Conservation (phyloP, 371 early-diverging fungal species). For the Chytridiales sp. region DNA sequence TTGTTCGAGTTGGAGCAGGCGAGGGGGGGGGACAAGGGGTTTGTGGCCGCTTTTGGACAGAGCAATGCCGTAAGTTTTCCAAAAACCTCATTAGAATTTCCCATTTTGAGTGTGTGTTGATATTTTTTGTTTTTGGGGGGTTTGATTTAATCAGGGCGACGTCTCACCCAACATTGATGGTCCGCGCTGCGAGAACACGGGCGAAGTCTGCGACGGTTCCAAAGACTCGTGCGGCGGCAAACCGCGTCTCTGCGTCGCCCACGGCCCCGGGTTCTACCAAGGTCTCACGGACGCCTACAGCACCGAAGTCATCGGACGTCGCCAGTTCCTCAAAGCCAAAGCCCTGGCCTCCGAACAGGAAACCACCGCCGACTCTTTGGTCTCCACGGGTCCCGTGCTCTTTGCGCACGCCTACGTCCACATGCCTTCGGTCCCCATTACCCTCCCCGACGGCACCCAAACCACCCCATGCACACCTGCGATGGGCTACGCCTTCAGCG, state of each 20-base stretch:
- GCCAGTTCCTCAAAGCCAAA: slow-evolving; percentile 51
- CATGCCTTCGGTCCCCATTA: slow-evolving; percentile 25
- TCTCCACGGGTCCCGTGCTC: slow-evolving; percentile 31
- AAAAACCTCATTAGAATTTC: neutral
- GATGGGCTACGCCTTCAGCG: slow-evolving; percentile 49
- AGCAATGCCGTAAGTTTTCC: slow-evolving; percentile 48
- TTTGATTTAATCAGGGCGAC: slow-evolving; percentile 48
- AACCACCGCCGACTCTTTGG: slow-evolving; percentile 15
- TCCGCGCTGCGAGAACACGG: slow-evolving; percentile 58
- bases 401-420: slow-evolving; percentile 49
- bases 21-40: slow-evolving; percentile 5
- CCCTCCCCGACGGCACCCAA: slow-evolving; percentile 24
- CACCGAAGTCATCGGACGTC: slow-evolving; percentile 59
- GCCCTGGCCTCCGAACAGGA: slow-evolving; percentile 37
- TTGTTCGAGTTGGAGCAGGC: slow-evolving; percentile 44
- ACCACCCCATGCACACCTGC: slow-evolving; percentile 38
- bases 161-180: slow-evolving; percentile 63
- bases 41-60: slow-evolving; percentile 66
- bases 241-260: slow-evolving; percentile 41
- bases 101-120: neutral
- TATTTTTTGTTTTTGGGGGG: neutral
- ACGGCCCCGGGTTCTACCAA: slow-evolving; percentile 36
- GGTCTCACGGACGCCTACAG: slow-evolving; percentile 33
- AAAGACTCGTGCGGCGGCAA: slow-evolving; percentile 43
- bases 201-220: slow-evolving; percentile 59